Conservation (phyloP, 768 basidiomycete species). For the Tephrocybe sp. region DNA sequence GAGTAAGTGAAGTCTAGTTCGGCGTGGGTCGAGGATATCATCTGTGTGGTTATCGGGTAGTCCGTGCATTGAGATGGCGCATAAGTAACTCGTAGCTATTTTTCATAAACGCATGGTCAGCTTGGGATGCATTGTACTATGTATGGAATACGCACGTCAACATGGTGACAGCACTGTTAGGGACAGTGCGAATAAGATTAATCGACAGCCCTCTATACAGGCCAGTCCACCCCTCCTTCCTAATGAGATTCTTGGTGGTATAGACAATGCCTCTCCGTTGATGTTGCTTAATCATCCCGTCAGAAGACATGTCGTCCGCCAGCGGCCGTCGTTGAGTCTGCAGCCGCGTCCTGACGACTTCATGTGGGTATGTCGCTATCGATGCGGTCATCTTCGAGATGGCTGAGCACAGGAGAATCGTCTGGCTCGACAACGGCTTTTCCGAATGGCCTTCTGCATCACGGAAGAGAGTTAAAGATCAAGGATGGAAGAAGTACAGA, state of each 20-base stretch:
- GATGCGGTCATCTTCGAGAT: slow-evolving; percentile 95
- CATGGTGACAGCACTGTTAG: slow-evolving; percentile 95
- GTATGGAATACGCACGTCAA: slow-evolving; percentile 62
- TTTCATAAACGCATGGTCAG: background rate
- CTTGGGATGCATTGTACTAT: background rate
- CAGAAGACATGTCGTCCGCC: slow-evolving; percentile 55
- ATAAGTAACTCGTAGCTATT: slow-evolving; percentile 53
- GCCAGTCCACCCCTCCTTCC: slow-evolving; percentile 84
- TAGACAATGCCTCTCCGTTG: slow-evolving; percentile 67
- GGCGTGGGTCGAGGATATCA: slow-evolving; percentile 1
- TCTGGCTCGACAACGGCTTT: slow-evolving; percentile 50
- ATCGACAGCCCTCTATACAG: slow-evolving; percentile 94
- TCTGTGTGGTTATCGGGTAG: slow-evolving; percentile 15
- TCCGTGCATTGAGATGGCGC: slow-evolving; percentile 46
- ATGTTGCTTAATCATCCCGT: slow-evolving; percentile 59
- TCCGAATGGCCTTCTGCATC: slow-evolving; percentile 44
- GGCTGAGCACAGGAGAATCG: slow-evolving; percentile 90
- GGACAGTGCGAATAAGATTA: slow-evolving; percentile 92
- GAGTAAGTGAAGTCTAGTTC: background rate
- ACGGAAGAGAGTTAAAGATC: slow-evolving; percentile 2
- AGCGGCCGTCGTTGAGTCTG: slow-evolving; percentile 81
- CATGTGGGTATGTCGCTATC: slow-evolving; percentile 95
- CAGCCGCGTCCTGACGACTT: slow-evolving; percentile 96
- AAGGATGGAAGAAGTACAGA: background rate
- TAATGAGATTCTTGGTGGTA: slow-evolving; percentile 70